Percentiles rank a stretch among this genome's conserved stretches.
phyloP scores from a whole-genome alignment of 1,284 basidiomycete species.

The Cutaneotrichosporon daszewskae region DNA sequence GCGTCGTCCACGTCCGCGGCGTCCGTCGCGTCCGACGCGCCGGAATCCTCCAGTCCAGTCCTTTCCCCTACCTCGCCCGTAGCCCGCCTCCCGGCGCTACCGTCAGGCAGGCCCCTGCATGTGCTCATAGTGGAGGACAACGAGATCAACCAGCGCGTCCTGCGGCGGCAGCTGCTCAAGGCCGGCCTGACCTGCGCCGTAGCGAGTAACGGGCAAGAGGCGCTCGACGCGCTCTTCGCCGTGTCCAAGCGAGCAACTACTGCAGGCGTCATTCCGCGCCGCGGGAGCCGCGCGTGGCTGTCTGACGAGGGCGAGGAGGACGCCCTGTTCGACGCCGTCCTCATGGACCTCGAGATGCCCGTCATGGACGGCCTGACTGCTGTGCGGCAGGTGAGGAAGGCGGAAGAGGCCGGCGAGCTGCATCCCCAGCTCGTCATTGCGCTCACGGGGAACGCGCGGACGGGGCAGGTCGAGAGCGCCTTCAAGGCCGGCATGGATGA shows the following conservation, averaged over 20 bases:
- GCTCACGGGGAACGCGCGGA: constrained; percentile 38
- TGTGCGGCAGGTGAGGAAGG: constrained; percentile 32
- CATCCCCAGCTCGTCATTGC: constrained; percentile 36
- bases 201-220: constrained; percentile 43
- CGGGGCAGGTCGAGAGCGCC: constrained; percentile 35
- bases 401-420: constrained; percentile 28
- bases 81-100: no score
- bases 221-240: constrained; percentile 25
- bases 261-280: neutral
- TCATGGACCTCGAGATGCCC: constrained; percentile 34
- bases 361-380: constrained; percentile 45
- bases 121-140: constrained; percentile 38
- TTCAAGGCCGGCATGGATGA: constrained; percentile 25
- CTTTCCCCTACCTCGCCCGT: neutral
- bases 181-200: constrained; percentile 30
- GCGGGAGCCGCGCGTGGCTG: neutral
- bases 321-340: constrained; percentile 18
- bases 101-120: constrained; percentile 5
- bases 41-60: no score
- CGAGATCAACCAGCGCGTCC: constrained; percentile 44
- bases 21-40: neutral
- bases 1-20: neutral
- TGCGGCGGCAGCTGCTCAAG: constrained; percentile 39
- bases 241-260: neutral
- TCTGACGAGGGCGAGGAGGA: neutral